Base-by-base conservation (phyloP, 202 grass and related monocot genomes). In the Panicum virgatum region DNA sequence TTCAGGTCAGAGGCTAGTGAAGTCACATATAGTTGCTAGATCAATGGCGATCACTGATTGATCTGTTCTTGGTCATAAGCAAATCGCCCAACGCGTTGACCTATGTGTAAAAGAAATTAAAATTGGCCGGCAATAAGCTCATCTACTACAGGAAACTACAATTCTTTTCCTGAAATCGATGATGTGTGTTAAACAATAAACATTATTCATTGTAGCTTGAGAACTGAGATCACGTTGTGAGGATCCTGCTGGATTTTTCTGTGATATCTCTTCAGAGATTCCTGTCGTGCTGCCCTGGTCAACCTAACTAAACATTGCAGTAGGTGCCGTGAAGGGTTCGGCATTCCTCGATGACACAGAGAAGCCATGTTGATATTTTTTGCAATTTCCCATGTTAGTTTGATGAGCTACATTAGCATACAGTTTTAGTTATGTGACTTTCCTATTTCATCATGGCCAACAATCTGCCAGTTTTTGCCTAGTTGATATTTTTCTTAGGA, bases 311-410 rank as follows among this genome's bases (percentile, higher is more conserved):
- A 90, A 92, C 73, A 90, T 94, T 44, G 92, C 89, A 39, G 84
- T 94, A 8, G 92, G 92, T 63, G 87, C 90, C 6, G 94, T 90
- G 12, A 97, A 97, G 56, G 94, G 94, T 0, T 62, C 93, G 78
- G 73, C 86, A 26, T 97, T 97, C 76, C 89, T 97, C 77, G 90
- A 97, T 30, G 84, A 90, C 27, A 86, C 94, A 12, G 94, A 97
- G 88, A 93, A 97, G 70, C 94, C 94, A n/a, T n/a, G 51, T 90
- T 97, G 22, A 97, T 97, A 72, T 97, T 82, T 53, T 48, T 6
- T 22, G 42, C 43, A n/a, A 5, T n/a, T 44, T 19, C 14, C 39
- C 47, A 1, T 51, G 15, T 44, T 20, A 26, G 32, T 62, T 44
- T 70, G 3, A 19, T 48, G 27, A 62, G n/a, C 68, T 72, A 12